Conservation (phyloP, 176 grass and related monocot species). For the Urochloa ruziziensis region DNA sequence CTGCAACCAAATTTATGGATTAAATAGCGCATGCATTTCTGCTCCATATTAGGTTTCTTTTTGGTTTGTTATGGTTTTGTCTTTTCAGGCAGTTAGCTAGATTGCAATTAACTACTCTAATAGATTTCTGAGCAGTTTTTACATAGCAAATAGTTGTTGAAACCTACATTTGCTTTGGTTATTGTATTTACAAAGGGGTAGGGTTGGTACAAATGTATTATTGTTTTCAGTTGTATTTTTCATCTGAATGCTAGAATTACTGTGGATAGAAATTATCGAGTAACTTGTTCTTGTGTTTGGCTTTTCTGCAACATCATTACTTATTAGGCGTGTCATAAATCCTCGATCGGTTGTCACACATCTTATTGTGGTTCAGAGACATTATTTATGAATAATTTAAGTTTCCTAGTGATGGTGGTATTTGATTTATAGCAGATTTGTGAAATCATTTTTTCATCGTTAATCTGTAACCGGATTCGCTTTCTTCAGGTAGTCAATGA, state of each 20-base stretch:
- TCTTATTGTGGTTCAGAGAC: constrained; percentile 12
- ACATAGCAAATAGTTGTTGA: no score
- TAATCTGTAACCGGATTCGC: constrained; percentile 16
- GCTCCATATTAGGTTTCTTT: no score
- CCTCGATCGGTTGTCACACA: not conserved
- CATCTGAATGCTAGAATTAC: not conserved
- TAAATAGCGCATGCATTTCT: no score
- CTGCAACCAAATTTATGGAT: no score
- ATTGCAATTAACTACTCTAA: no score
- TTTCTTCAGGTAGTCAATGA: constrained; percentile 65
- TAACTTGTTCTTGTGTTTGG: not conserved
- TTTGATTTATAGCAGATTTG: not conserved
- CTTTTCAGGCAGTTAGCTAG: no score
- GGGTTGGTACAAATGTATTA: not conserved
- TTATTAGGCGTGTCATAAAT: not conserved
- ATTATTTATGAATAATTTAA: not conserved
- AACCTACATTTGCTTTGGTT: no score
- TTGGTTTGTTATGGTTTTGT: no score
- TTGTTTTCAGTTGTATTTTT: not conserved
- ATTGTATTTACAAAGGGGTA: no score
- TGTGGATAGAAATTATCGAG: not conserved
- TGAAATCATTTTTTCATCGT: constrained; percentile 9
- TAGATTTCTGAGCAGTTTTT: no score
- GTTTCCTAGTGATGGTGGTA: not conserved
- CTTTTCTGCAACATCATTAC: not conserved